Evolutionary conservation across 495 filamentous ascomycete species (phyloP), one percentile per base, ranked within the genome.

Genomic region (Aspergillus kassunensis): DNA sequence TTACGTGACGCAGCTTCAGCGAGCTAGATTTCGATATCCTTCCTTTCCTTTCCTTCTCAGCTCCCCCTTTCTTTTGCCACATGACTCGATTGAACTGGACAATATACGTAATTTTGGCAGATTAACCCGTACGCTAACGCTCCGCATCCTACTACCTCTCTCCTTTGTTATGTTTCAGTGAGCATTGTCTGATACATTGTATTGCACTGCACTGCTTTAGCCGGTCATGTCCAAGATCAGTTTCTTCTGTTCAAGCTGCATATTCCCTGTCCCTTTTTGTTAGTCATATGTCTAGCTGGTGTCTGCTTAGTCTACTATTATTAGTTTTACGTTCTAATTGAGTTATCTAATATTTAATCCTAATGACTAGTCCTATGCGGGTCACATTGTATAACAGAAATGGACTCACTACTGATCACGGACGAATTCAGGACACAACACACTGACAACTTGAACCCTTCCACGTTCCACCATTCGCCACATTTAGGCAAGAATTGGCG

Each of bases 1-100:
- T 42, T 48, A 18, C 47, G 23, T 56, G 35, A 54, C 44, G 51
- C 60, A 44, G 51, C 51, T 55, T 63, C 51, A 62, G 59, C 59
- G 55, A 62, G 44, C 37, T 57, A 59, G 54, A 59, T 36, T 51
- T 49, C 29, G 34, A 46, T 46, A 30, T 55, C 48, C 27, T 23
- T 51, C 45, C 6, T 53, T 49, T 40, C 20, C 20, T 52, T 43
- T 45, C 47, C 5, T 9, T 30, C 29, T 43, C 13, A 43, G 6
- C 23, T 21, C 6, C 31, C 41, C 30, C 54, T 15, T 36, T 16
- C 5, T 2, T 19, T 18, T 25, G n/a, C 46, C 10, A 18, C 15
- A 12, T 16, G 44, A 35, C 44, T n/a, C n/a, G n/a, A n/a, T n/a
- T 34, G 45, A 25, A n/a, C 31, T 16, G 20, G 39, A 21, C 31